These are phyloP conservation scores for Calonectria henricotiae DNA, from an alignment of 2,329 filamentous ascomycete genomes.

Conservation along the genomic window DNA sequence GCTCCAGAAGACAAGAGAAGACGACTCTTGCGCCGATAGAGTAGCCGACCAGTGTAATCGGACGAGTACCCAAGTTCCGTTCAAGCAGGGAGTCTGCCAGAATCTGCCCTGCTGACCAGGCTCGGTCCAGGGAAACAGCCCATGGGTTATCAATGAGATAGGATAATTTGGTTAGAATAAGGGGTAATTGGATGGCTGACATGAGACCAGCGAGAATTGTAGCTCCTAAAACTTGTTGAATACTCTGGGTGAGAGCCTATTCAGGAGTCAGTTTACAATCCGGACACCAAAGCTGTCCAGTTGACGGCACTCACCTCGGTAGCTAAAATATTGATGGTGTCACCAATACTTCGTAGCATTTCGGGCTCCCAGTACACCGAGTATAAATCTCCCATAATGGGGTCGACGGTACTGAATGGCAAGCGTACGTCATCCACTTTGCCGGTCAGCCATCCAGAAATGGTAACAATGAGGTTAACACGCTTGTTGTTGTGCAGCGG, in stretches of 20 bases:
- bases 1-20: conserved; percentile 90
- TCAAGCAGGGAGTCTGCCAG: conserved; percentile 95
- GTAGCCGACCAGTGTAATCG: conserved; percentile 94
- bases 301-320: conserved; percentile 81
- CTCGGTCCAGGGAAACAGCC: conserved; percentile 95
- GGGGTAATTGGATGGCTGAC: conserved; percentile 92
- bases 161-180: conserved; percentile 92
- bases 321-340: conserved; percentile 97
- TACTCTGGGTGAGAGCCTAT: conserved; percentile 92
- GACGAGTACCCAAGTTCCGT: conserved; percentile 90
- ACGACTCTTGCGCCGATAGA: conserved; percentile 94
- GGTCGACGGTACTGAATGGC: conserved; percentile 96
- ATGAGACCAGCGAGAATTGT: conserved; percentile 92
- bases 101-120: conserved; percentile 90
- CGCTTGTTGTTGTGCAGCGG: conserved; percentile 98
- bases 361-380: conserved; percentile 98
- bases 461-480: conserved; percentile 94
- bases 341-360: conserved; percentile 97
- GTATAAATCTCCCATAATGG: conserved; percentile 98
- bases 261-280: conserved; percentile 13
- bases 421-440: conserved; percentile 97
- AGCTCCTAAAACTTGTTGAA: conserved; percentile 94
- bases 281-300: background rate
- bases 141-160: conserved; percentile 99
- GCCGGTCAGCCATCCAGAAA: conserved; percentile 98